Evolutionary conservation across 2,329 filamentous ascomycete genomes (phyloP), one percentile per base, ranked within the genome.

Genomic region (Alternaria burnsii): DNA sequence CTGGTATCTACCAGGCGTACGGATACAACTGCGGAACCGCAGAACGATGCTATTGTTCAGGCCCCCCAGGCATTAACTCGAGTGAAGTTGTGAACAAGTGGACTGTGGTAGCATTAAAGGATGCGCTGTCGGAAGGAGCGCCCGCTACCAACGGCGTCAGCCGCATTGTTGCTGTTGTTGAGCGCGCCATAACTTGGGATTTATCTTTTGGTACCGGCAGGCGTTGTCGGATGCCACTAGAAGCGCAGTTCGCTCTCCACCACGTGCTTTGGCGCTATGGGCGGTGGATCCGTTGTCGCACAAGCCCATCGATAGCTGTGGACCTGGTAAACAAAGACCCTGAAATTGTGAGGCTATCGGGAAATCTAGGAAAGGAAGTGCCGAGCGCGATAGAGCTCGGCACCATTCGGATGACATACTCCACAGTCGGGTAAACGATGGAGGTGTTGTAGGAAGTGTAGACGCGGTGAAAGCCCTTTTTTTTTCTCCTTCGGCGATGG

Each of bases 361-460:
- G 63, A 66, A 58, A 69, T 66, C 54, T 71, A 72, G 71, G 71
- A 62, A 68, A 51, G 55, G 28, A 55, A 62, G 38, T 58, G 59
- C 63, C 55, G 61, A 63, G 7, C 24, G 36, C 20, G 30, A 38
- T 34, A 44, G 48, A n/a, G 41, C 53, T 55, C 63, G 61, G 61
- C 53, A 55, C 47, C 40, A 59, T 34, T 65, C 63, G 68, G 66
- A 62, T 61, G 48, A 52, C 34, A 47, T 59, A 55, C 59, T 61
- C 40, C 57, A 57, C 54, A 32, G 36, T 66, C 62, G 67, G 68
- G 56, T 63, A 62, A 65, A 63, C 47, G 36, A 50, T 44, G 48
- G 58, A 52, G 22, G 50, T 36, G 42, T 22, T 22, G 30, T 46
- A 38, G 36, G 42, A 42, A n/a, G 34, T 38, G 36, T 43, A 53